Percentiles rank a stretch among this genome's conserved stretches.
Conservation (phyloP, 352 stramenopile species). For the Peronospora tabacina region DNA sequence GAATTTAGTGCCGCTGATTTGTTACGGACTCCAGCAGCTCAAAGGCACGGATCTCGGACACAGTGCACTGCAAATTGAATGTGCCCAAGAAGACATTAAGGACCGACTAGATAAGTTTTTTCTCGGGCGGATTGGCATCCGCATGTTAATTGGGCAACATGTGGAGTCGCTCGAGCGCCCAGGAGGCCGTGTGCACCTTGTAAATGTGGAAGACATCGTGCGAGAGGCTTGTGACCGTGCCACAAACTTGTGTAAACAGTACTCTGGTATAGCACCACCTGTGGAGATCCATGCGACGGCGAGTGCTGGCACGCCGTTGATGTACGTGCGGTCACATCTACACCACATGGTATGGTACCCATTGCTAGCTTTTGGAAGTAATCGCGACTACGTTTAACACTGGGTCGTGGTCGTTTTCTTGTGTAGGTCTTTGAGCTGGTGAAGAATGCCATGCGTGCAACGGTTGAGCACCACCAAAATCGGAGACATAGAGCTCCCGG, state of each 20-base stretch:
- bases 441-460: conserved; percentile 98
- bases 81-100: conserved; percentile 68
- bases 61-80: conserved; percentile 48
- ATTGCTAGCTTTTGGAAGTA: neutral
- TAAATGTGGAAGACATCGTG: conserved; percentile 65
- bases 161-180: conserved; percentile 54
- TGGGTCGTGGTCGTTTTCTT: neutral
- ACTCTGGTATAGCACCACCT: conserved; percentile 45
- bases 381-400: neutral
- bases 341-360: conserved; percentile 58
- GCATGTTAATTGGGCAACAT: conserved; percentile 95
- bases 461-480: conserved; percentile 89
- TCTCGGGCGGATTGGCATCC: conserved; percentile 96
- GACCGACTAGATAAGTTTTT: conserved; percentile 96
- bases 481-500: conserved; percentile 39
- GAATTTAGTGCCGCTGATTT: conserved; percentile 78
- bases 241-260: conserved; percentile 43
- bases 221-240: conserved; percentile 48
- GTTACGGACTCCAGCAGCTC: conserved; percentile 61
- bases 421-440: conserved; percentile 91
- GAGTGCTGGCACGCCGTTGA: conserved; percentile 54
- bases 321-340: conserved; percentile 75
- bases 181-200: conserved; percentile 61
- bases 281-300: conserved; percentile 49
- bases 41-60: conserved; percentile 52